A percentile compares a stretch with the other conserved stretches of the same genome.
Conservation (phyloP, 2,329 filamentous ascomycete genomes). For the Kalmusia sp. region DNA sequence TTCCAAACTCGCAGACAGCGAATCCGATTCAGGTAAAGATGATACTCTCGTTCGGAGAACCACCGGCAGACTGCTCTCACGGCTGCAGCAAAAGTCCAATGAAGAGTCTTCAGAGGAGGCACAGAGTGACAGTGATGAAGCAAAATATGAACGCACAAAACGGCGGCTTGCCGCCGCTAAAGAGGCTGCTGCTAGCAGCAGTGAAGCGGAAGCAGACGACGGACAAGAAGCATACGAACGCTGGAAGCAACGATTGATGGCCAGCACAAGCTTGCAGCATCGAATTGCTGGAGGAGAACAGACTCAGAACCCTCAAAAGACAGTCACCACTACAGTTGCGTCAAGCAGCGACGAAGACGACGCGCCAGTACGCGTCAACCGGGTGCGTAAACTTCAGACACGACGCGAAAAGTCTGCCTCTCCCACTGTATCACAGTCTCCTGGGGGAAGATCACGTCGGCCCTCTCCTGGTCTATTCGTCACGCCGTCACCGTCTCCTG, state of each 20-base stretch:
- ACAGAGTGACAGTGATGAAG: conserved; percentile 15
- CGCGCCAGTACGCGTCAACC: conserved; percentile 30
- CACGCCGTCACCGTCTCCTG: conserved; percentile 52
- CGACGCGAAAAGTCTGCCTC: conserved; percentile 20
- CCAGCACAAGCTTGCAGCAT: conserved; percentile 23
- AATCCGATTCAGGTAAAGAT: conserved; percentile 46
- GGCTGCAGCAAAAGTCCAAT: conserved; percentile 56
- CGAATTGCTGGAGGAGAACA: not conserved
- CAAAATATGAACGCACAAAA: conserved; percentile 44
- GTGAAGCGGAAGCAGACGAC: conserved; percentile 36
- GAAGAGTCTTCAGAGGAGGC: conserved; percentile 18
- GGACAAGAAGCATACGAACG: conserved; percentile 54
- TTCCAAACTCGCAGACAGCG: conserved; percentile 57
- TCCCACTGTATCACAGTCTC: conserved; percentile 23
- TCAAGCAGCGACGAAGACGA: conserved; percentile 36
- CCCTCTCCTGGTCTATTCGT: conserved; percentile 65
- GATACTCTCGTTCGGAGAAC: conserved; percentile 52
- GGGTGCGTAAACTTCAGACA: conserved; percentile 18
- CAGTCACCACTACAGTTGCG: conserved; percentile 6
- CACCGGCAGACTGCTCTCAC: conserved; percentile 68
- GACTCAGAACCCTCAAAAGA: conserved; percentile 8
- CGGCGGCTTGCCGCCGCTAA: conserved; percentile 4
- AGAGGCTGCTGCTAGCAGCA: conserved; percentile 13
- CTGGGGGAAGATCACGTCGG: conserved; percentile 35
- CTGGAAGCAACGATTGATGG: conserved; percentile 54